Base-by-base conservation (phyloP, 2,329 filamentous ascomycete genomes). In the Phaeosphaeria sp. region DNA sequence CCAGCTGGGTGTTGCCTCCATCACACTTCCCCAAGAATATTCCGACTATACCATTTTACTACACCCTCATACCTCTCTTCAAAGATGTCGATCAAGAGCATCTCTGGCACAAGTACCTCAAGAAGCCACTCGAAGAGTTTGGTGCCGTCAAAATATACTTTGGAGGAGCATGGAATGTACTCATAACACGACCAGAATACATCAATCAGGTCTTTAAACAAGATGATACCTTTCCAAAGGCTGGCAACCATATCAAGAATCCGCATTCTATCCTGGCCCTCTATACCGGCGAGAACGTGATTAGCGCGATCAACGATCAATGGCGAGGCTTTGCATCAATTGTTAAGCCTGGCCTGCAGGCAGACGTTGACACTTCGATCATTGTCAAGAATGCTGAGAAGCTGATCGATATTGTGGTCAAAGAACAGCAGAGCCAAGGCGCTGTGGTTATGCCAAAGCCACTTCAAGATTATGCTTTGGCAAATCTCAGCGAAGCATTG, bases 111-210 rank as follows among this genome's bases (percentile, higher is more conserved):
- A 54, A 59, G 39, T 77, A 79, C 60, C 72, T 80, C 25, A 65
- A 75, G 25, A 55, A 64, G 50, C 77, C 76, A 1, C 60, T 77
- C 20, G 63, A 63, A 6, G 62, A 61, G n/a, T 70, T 75, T 42
- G 76, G 81, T 2, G 80, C 80, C 0, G 80, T 81, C 18, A 76
- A 80, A 50, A 71, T 82, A 25, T 82, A 79, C 70, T 81, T 82
- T 44, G 80, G 75, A 0, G 78, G 77, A 0, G 76, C 73, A 21
- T 83, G 81, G 81, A 81, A 79, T 46, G 65, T 83, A 1, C 66
- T 83, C n/a, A 75, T 81, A 1, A 78, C 78, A 49, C 72, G 74
- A 2, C 80, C 80, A 0, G 62, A 72, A 0, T 79, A 78, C 52
- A 58, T 83, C 6, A 71, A 73, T 4, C 77, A 81, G 33, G 69